phyloP scores from a whole-genome alignment of 805 yeast genomes.

The Huiozyma naganishii region DNA sequence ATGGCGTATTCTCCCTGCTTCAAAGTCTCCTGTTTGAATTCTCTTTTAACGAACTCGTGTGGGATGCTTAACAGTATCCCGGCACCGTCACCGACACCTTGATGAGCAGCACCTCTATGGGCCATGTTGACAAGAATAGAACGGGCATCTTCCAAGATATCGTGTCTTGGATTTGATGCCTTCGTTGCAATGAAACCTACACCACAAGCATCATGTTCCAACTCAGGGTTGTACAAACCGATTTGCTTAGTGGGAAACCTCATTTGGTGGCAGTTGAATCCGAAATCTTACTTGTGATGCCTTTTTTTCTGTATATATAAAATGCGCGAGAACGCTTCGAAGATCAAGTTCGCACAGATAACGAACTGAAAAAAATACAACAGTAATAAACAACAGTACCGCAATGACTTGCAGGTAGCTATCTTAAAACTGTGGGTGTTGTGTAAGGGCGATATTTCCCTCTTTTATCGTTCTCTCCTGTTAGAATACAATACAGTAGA shows the following conservation, averaged over 20 bases:
- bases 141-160: constrained; percentile 84
- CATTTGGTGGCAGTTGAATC: too few relatives aligned
- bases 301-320: neutral
- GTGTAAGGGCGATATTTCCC: too few relatives aligned
- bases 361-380: too few relatives aligned
- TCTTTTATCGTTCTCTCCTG: too few relatives aligned
- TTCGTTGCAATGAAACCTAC: constrained; percentile 95
- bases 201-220: constrained; percentile 96
- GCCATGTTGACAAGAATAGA: constrained; percentile 92
- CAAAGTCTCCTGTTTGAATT: constrained; percentile 61
- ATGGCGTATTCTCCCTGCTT: constrained; percentile 75
- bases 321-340: neutral
- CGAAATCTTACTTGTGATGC: neutral
- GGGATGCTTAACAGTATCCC: constrained; percentile 92
- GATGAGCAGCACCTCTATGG: constrained; percentile 97
- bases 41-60: constrained; percentile 75
- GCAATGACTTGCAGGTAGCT: too few relatives aligned
- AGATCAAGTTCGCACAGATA: too few relatives aligned
- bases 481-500: too few relatives aligned
- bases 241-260: constrained; percentile 32
- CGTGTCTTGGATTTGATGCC: constrained; percentile 79
- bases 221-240: constrained; percentile 89
- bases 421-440: too few relatives aligned
- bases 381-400: too few relatives aligned
- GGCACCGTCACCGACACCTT: constrained; percentile 98